Conservation (phyloP, 495 filamentous ascomycete genomes). For the Aspergillus mulundensis region DNA sequence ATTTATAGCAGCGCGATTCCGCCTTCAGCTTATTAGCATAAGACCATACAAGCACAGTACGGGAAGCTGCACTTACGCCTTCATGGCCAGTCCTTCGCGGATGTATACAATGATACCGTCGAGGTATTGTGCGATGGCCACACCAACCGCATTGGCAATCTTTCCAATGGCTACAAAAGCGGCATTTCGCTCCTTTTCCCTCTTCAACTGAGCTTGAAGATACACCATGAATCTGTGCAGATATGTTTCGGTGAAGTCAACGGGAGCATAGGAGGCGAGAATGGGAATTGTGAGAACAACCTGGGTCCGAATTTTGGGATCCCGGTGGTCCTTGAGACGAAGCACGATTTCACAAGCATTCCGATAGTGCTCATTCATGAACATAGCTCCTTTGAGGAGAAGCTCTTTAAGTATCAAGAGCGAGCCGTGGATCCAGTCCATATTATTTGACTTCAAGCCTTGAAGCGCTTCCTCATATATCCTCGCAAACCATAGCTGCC, state of each 20-base stretch:
- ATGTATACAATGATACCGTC: conserved; percentile 91
- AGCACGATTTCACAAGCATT: conserved; percentile 89
- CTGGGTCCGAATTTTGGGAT: conserved; percentile 78
- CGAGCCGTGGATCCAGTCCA: conserved; percentile 87
- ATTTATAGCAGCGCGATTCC: conserved; percentile 65
- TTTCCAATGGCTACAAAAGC: conserved; percentile 94
- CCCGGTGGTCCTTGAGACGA: conserved; percentile 85
- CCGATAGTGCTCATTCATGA: conserved; percentile 86
- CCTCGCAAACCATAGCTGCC: conserved; percentile 78
- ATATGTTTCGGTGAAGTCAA: conserved; percentile 76
- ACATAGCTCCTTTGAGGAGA: conserved; percentile 92
- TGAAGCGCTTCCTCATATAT: conserved; percentile 78
- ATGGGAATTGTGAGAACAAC: conserved; percentile 87
- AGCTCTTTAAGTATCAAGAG: conserved; percentile 88
- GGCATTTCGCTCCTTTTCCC: conserved; percentile 85
- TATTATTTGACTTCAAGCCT: conserved; percentile 71
- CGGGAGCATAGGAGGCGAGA: conserved; percentile 86
- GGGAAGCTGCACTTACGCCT: conserved; percentile 50
- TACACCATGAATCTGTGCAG: conserved; percentile 97
- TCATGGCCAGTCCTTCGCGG: conserved; percentile 79
- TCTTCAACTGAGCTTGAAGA: conserved; percentile 90
- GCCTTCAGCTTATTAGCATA: conserved; percentile 39
- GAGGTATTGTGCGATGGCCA: conserved; percentile 88
- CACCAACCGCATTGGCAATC: conserved; percentile 92
- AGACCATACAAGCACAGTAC: not conserved